phyloP scores from a whole-genome alignment of 2,329 filamentous ascomycete species.

The Xylariaceae sp. region DNA sequence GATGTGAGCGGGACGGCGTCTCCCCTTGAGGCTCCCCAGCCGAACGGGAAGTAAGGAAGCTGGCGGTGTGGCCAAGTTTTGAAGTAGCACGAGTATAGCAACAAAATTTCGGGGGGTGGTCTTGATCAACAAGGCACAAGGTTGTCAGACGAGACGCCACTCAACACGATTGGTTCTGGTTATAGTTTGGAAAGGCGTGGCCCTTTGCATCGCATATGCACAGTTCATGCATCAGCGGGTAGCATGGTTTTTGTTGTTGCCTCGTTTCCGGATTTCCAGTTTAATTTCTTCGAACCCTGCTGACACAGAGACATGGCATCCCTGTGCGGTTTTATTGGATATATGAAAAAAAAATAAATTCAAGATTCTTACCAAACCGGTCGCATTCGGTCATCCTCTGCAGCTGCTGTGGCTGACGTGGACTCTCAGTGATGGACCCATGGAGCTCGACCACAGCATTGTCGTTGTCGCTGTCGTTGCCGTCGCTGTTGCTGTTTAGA shows the following conservation, averaged over 20 bases:
- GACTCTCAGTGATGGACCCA: too few relatives aligned
- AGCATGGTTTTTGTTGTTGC: conserved; percentile 7
- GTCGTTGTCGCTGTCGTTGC: too few relatives aligned
- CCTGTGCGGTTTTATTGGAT: background rate
- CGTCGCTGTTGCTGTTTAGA: too few relatives aligned
- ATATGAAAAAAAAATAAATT: background rate
- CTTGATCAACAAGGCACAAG: background rate
- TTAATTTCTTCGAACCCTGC: background rate
- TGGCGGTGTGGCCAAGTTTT: background rate
- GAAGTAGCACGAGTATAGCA: background rate
- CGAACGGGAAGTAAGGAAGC: conserved; percentile 37
- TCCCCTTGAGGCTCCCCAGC: conserved; percentile 39
- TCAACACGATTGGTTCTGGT: conserved; percentile 1
- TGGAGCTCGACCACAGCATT: too few relatives aligned
- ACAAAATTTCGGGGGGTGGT: background rate
- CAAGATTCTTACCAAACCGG: background rate
- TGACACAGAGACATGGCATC: background rate
- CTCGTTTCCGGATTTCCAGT: background rate
- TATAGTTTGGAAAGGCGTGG: conserved; percentile 2
- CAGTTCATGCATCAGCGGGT: conserved; percentile 14
- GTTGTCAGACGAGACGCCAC: background rate
- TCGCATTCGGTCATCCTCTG: too few relatives aligned
- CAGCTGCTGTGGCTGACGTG: too few relatives aligned
- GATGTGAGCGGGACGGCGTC: conserved; percentile 34
- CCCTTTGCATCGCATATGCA: conserved; percentile 16